Evolutionary conservation across 2,329 filamentous ascomycete species (phyloP).

Genomic region (Aspergillus uvarum): DNA sequence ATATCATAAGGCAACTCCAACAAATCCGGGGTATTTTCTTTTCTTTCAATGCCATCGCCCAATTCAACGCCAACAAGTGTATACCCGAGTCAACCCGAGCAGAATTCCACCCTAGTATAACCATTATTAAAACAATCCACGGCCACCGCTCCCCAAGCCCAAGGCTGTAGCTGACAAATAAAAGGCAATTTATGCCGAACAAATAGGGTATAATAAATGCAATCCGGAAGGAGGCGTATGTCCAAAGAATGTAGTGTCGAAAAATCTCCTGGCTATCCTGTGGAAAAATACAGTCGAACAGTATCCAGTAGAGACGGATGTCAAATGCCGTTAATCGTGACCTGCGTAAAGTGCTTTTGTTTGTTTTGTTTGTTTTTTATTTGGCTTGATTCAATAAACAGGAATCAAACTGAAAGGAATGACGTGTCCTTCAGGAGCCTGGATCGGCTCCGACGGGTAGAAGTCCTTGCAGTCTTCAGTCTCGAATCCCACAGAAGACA

Average conservation of each 20-base stretch:
- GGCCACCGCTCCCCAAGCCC: background rate
- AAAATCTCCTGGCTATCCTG: slow-evolving; percentile 17
- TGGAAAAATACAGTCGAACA: slow-evolving; percentile 20
- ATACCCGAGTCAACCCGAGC: slow-evolving; percentile 10
- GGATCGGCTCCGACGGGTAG: slow-evolving; percentile 29
- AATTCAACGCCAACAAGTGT: slow-evolving; percentile 7
- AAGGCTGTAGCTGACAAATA: background rate
- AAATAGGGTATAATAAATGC: background rate
- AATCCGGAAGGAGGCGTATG: slow-evolving; percentile 16
- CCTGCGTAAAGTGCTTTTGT: slow-evolving; percentile 18
- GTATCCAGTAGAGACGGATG: background rate
- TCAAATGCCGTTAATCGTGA: slow-evolving; percentile 19
- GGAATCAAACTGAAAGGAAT: slow-evolving; percentile 28
- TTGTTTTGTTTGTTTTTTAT: slow-evolving; percentile 1
- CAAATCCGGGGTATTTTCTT: slow-evolving; percentile 20
- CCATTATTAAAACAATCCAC: slow-evolving; percentile 17
- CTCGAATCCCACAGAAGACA: slow-evolving; percentile 36
- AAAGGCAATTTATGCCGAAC: slow-evolving; percentile 13
- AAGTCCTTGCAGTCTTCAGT: slow-evolving; percentile 33
- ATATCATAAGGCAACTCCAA: slow-evolving; percentile 3
- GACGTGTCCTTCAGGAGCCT: slow-evolving; percentile 31
- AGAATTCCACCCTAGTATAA: slow-evolving; percentile 4
- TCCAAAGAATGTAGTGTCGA: slow-evolving; percentile 13
- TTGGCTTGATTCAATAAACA: slow-evolving; percentile 30
- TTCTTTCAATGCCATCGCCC: slow-evolving; percentile 14